These are phyloP conservation scores for Gymnopus androsaceus DNA, from an alignment of 1,284 basidiomycete genomes.

Conservation along the genomic window DNA sequence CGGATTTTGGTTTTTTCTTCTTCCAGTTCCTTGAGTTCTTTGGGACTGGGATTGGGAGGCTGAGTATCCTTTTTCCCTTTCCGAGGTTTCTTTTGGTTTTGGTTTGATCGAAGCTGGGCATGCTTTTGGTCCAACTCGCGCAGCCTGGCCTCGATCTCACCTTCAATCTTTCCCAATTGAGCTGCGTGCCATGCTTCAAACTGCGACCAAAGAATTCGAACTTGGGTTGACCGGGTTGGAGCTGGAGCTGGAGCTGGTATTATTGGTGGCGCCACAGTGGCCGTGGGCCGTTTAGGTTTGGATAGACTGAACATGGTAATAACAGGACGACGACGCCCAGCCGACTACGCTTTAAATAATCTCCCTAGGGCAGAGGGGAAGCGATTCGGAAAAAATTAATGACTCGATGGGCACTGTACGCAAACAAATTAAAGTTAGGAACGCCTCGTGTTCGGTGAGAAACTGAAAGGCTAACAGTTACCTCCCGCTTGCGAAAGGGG, in stretches of 20 bases:
- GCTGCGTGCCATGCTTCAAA: conserved; percentile 17
- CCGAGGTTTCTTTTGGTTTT: conserved; percentile 6
- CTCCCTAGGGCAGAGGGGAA: not conserved
- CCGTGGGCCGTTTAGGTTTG: conserved; percentile 6
- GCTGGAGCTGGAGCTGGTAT: no score
- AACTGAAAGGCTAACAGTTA: conserved; percentile 1
- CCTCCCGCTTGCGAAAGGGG: not conserved
- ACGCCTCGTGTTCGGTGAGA: conserved; percentile 8
- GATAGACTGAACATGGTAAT: conserved; percentile 3
- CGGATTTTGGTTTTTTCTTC: conserved; percentile 11
- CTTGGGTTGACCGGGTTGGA: conserved; percentile 9
- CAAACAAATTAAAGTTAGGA: conserved; percentile 5
- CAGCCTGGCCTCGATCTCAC: conserved; percentile 1
- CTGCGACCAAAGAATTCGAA: conserved; percentile 13
- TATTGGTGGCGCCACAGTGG: conserved; percentile 1
- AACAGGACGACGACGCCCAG: not conserved
- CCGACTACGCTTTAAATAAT: not conserved
- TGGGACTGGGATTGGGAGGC: no score
- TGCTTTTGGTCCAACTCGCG: conserved; percentile 14
- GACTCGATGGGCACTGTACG: conserved; percentile 8
- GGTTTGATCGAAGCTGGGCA: no score
- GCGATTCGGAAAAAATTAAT: not conserved
- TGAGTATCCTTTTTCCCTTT: conserved; percentile 9
- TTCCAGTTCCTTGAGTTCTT: conserved; percentile 13
- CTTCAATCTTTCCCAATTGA: conserved; percentile 6